Evolutionary conservation across 208 protist genomes (phyloP), one percentile per base, ranked within the genome.

Genomic region (Trypanosoma theileri): DNA sequence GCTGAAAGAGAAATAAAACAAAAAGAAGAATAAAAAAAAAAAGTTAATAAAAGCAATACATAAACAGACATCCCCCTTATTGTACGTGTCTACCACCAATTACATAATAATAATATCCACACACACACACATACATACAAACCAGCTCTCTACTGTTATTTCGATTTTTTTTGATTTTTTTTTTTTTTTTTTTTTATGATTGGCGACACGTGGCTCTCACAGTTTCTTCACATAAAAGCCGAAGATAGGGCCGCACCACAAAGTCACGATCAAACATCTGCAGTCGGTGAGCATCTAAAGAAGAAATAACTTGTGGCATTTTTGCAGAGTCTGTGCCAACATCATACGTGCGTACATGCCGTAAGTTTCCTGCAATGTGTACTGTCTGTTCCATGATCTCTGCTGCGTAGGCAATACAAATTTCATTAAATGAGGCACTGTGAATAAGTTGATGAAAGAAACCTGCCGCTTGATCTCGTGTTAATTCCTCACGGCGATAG

Each of bases 161-260:
- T n/a, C n/a, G n/a, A n/a, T n/a, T n/a, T 57, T 13, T 67, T 50
- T 71, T 22, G 10, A n/a, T 69, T 56, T 65, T 22, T 65, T 52
- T 61, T 21, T 14, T 40, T 65, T 57, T 66, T 69, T 44, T 14
- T 11, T 13, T n/a, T 66, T 45, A 67, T 12, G 53, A 68, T 1
- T 73, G 64, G 19, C 77, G 57, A 50, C 89, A 93, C 7, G 84
- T 93, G 8, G 79, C 80, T 19, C 81, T 79, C 6, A 92, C 72
- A 13, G 82, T 82, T 65, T 93, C 85, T 57, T 85, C 78, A 66
- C 85, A 91, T 59, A 95, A 91, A 50, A 93, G 71, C 40, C 74
- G 76, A 58, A 91, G 57, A 73, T 91, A 88, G 55, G 73, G 63
- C 46, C 48, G 72, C n/a, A 95, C 74, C 16, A 77, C 79, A 63